Conservation (phyloP, 1,284 basidiomycete genomes). For the Taiwanofungus camphoratus region DNA sequence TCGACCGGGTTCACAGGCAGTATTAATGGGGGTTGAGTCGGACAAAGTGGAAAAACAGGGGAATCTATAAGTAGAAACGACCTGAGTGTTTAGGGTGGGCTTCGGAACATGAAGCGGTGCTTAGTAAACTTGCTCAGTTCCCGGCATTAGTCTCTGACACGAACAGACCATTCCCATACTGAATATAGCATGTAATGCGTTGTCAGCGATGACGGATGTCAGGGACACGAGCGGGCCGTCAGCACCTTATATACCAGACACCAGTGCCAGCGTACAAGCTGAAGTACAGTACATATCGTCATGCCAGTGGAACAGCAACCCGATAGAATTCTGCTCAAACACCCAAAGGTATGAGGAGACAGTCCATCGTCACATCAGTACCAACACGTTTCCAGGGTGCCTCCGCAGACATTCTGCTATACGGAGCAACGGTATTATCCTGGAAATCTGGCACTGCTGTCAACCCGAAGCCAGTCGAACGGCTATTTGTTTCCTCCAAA, state of each 20-base stretch:
- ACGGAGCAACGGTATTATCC: conserved; percentile 79
- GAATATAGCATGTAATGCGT: no score
- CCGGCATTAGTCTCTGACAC: no score
- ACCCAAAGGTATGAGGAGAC: conserved; percentile 41
- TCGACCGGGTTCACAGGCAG: no score
- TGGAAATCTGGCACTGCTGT: conserved; percentile 49
- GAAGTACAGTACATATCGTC: conserved; percentile 4
- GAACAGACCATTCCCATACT: no score
- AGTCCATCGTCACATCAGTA: conserved; percentile 2
- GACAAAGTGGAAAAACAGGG: not conserved
- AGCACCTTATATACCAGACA: no score
- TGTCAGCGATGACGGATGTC: no score
- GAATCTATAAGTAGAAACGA: not conserved
- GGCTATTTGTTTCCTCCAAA: conserved; percentile 74
- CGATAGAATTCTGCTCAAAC: conserved; percentile 40
- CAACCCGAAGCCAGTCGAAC: conserved; percentile 45
- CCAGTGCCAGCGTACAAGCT: no score
- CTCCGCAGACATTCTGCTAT: conserved; percentile 64
- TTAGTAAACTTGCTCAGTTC: no score
- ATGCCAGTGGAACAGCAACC: conserved; percentile 47
- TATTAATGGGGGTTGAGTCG: no score
- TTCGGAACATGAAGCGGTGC: not conserved
- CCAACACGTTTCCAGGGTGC: conserved; percentile 47
- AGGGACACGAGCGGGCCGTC: no score
- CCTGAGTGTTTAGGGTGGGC: not conserved